Evolutionary conservation across 31 red algal genomes (phyloP), one percentile per base, ranked within the genome.

Genomic region (Odonthalia washingtoniensis): DNA sequence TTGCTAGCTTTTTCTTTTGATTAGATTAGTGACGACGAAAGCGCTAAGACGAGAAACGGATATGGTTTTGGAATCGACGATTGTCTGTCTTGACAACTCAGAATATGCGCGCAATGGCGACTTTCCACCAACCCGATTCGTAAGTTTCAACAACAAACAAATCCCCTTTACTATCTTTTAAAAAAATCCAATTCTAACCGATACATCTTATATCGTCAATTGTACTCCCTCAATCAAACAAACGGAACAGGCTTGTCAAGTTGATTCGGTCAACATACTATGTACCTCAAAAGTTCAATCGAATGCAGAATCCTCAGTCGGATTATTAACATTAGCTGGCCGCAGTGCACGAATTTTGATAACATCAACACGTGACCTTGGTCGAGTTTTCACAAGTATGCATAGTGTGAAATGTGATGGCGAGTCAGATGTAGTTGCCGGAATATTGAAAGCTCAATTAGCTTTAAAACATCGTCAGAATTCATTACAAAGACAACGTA

Each of bases 381-480:
- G 96, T 6, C 85, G 86, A 39, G 82, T 98, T 35, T 87, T 98
- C 57, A 93, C 87, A 18, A 88, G 77, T 52, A 61, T 98, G 82
- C 96, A 96, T 82, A 77, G 80, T 61, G 91, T 95, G 30, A 62
- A 70, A 26, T 78, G 88, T 78, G 86, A 89, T 39, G 96, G 96
- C 16, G 32, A 46, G 4, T 69, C 86, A 21, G 90, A 95, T 69
- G 46, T 95, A 41, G 68, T 93, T 26, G 89, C 90, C 27, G 85
- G 86, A 12, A 86, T 98, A 40, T 88, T 92, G 70, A 98, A 98
- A 66, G 96, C 93, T 26, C 93, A 95, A 68, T 64, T 98, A 24
- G 96, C 96, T 63, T 87, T 98, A 9, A 98, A 98, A 78, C 96
- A 98, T 74, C 96, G 96, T n/a, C 93, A 95, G 65, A 98, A 98